Base-by-base conservation (phyloP, 139 green algal species). In the Chlamydomonas incerta region DNA sequence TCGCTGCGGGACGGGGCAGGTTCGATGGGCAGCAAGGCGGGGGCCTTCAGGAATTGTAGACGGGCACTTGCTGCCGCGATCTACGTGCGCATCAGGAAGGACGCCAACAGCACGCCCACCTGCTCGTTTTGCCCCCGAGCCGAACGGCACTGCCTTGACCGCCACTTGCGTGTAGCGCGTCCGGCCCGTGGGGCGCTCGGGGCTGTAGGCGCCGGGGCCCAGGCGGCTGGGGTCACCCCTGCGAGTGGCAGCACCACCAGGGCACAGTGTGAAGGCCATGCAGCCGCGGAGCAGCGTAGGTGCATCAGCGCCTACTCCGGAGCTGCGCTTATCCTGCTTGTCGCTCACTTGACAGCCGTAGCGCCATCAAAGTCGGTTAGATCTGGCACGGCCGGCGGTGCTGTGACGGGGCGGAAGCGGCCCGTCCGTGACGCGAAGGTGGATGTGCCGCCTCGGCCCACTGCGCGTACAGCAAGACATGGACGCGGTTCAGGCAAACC, bases 391-490 rank as follows among this genome's bases (percentile, higher is more conserved):
- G 68, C 80, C 1, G 80, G 68, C 17, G 80, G 80, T 26, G 80
- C 80, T 0, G 80, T 86, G 34, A 79, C 47, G 17, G 80, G 80
- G 24, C 80, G 80, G 80, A 86, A 86, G 69, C 80, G 80, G 34
- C 68, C 68, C 0, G 68, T 79, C 14, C 35, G 34, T 3, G 52
- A 72, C 2, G 80, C 68, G 15, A 86, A 86, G 26, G 60, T 57
- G 50, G 50, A 69, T 6, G 37, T 85, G 17, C 67, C 80, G 52
- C 34, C 71, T 3, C 68, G 67, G 29, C 46, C 46, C 0, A 20
- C 77, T 79, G 52, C 55, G 20, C 28, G 41, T 35, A 28, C 31
- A 24, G 34, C 8, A 35, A 15, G 34, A 23, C n/a, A 70, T 3
- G 65, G n/a, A 10, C 3, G 62, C 23, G 14, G 3, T 31, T 63